Evolutionary conservation across 2,329 filamentous ascomycete species (phyloP), one percentile per base, ranked within the genome.

Genomic region (Colletotrichum sp.): DNA sequence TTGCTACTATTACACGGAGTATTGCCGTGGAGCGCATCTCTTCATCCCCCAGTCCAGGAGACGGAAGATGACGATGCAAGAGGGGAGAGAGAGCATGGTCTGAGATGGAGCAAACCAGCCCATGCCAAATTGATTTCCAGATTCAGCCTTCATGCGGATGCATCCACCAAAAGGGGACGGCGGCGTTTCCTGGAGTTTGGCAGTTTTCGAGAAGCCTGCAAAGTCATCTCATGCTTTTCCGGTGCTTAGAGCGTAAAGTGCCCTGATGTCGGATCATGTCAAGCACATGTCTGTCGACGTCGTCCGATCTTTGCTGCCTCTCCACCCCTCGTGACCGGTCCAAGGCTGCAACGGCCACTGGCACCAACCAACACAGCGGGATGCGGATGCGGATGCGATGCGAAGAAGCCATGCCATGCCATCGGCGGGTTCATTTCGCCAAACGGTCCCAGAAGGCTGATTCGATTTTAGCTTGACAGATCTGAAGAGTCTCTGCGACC

Each of bases 271-370:
- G 58, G 38, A 60, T 58, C 70, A 75, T 24, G 36, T 21, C 60
- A 18, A 64, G 30, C 60, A 38, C 70, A 69, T 68, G 70, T 69
- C 64, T 73, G 64, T 73, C 73, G 58, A 69, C 48, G 43, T 73
- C 70, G 73, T 73, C 64, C 64, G 61, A 69, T 73, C 28, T 73
- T 64, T 28, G 72, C 55, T 58, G 55, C 52, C 70, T n/a, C 32
- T 24, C 38, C 32, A 34, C 56, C 68, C 60, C 73, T 75, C 73
- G 73, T 75, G 73, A 72, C 72, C 62, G 62, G 38, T 56, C 61
- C n/a, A 56, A 48, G 30, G 18, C 48, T 43, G 62, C 62, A 67
- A 38, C 48, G 32, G 60, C 60, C 60, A 58, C 66, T 24, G 36
- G 56, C 28, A 56, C 21, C 34, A n/a, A 73, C 58, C 66, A 65